A percentile compares a stretch with the other conserved stretches of the same genome.
Conservation (phyloP, 495 filamentous ascomycete genomes). For the Penicillium coffeae region DNA sequence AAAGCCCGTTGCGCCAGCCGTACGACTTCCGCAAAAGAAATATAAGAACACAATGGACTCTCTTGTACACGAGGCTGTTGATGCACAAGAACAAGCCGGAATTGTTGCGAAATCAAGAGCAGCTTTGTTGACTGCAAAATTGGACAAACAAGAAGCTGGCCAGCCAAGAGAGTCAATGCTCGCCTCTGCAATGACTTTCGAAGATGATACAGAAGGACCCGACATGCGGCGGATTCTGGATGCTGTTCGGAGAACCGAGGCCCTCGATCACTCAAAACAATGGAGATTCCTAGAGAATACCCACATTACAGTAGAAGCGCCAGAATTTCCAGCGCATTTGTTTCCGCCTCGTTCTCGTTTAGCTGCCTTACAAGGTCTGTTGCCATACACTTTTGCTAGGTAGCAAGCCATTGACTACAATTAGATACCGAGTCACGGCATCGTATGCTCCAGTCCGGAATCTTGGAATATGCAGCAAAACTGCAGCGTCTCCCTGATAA, state of each 20-base stretch:
- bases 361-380: constrained; percentile 37
- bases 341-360: constrained; percentile 23
- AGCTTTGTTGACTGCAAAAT: constrained; percentile 15
- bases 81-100: constrained; percentile 55
- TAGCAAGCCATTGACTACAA: constrained; percentile 2
- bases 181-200: constrained; percentile 39
- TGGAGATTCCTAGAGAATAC: constrained; percentile 65
- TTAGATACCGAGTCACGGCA: constrained; percentile 49
- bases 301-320: constrained; percentile 26
- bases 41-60: constrained; percentile 66
- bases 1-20: not conserved
- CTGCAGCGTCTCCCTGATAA: constrained; percentile 61
- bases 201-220: constrained; percentile 46
- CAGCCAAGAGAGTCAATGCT: constrained; percentile 41
- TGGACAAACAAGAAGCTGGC: constrained; percentile 10
- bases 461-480: constrained; percentile 55
- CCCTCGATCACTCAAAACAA: constrained; percentile 52
- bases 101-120: constrained; percentile 52
- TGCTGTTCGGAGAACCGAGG: constrained; percentile 74
- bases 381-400: not conserved
- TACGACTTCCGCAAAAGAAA: constrained; percentile 33
- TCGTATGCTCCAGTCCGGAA: constrained; percentile 65
- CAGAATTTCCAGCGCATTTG: constrained; percentile 33
- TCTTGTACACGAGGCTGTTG: constrained; percentile 56
- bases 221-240: constrained; percentile 56